Evolutionary conservation across 306 rosid species (phyloP).

Genomic region (Neltuma alba): DNA sequence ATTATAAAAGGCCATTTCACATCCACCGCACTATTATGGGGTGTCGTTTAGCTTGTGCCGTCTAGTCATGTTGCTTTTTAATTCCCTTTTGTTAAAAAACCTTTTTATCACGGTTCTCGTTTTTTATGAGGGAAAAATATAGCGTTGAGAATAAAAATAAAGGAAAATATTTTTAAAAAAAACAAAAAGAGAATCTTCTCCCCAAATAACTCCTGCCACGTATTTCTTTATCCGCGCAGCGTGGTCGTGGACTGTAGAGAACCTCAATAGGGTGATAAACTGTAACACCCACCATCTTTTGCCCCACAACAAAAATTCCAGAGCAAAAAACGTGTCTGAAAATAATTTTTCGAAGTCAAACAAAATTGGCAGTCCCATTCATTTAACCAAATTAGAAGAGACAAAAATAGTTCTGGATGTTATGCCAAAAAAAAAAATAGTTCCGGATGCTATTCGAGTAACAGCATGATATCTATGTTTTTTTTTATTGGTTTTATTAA

Average conservation of each 20-base stretch:
- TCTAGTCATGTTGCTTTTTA: neutral
- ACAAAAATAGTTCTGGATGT: neutral
- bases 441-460: neutral
- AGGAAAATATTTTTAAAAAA: too few relatives aligned
- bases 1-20: too few relatives aligned
- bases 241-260: too few relatives aligned
- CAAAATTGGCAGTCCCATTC: neutral
- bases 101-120: too few relatives aligned
- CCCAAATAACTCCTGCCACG: neutral
- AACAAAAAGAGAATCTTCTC: neutral
- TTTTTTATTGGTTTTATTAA: too few relatives aligned
- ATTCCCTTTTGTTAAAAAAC: too few relatives aligned
- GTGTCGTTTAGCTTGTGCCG: neutral
- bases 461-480: too few relatives aligned
- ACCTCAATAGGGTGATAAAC: neutral
- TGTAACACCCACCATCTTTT: neutral
- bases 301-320: neutral
- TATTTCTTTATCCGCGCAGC: neutral
- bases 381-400: neutral
- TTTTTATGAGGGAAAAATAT: neutral
- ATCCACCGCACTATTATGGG: too few relatives aligned
- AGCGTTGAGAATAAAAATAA: too few relatives aligned
- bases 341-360: neutral
- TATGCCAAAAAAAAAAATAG: too few relatives aligned
- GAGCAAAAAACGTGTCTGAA: slow-evolving; percentile 14